phyloP scores from a whole-genome alignment of 345 rosid genomes.

The Eucalyptus erythrocorys region DNA sequence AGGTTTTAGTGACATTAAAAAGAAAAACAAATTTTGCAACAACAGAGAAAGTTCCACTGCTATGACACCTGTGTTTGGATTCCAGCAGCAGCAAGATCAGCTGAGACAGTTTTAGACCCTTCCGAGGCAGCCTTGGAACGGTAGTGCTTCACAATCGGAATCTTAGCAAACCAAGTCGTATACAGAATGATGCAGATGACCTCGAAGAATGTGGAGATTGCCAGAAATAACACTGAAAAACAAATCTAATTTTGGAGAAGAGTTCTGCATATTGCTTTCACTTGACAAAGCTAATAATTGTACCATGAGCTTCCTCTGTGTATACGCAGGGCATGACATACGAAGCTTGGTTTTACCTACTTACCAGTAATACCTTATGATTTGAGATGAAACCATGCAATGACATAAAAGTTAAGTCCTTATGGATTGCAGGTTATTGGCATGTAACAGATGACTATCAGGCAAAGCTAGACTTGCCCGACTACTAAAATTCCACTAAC shows the following conservation, averaged over 20 bases:
- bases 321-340: neutral
- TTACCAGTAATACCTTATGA: neutral
- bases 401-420: neutral
- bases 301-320: neutral
- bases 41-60: neutral
- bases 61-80: conserved; percentile 24
- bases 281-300: neutral
- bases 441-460: neutral
- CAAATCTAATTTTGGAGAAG: neutral
- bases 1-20: neutral
- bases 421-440: neutral
- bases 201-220: conserved; percentile 57
- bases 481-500: neutral
- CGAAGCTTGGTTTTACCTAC: neutral
- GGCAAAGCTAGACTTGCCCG: neutral
- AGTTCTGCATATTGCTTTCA: neutral
- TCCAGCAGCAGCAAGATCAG: conserved; percentile 86
- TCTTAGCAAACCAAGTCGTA: conserved; percentile 51
- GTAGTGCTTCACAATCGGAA: conserved; percentile 71
- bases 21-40: too few relatives aligned
- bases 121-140: conserved; percentile 69
- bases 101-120: conserved; percentile 72
- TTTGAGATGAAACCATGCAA: neutral
- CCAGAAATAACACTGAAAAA: conserved; percentile 59
- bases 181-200: conserved; percentile 53